A percentile compares a stretch with the other conserved stretches of the same genome.
Evolutionary conservation across 768 basidiomycete genomes (phyloP).

Genomic region (button mushroom (Agaricus bisporus)): DNA sequence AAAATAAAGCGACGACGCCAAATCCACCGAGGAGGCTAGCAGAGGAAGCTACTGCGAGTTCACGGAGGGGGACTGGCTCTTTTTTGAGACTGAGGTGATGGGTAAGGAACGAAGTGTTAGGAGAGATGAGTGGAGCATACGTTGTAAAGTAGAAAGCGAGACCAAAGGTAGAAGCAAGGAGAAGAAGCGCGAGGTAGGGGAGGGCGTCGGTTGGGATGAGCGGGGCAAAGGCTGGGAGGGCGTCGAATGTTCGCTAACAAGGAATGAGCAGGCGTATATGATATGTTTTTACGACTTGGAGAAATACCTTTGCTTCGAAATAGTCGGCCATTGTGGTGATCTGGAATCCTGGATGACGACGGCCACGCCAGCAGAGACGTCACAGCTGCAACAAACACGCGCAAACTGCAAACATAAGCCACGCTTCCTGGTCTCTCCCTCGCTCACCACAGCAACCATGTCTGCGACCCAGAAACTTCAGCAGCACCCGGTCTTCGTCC

Average conservation of each 20-base stretch:
- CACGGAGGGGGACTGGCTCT: conserved; percentile 53
- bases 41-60: conserved; percentile 60
- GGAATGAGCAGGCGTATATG: conserved; percentile 9
- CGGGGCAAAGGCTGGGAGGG: conserved; percentile 65
- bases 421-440: conserved; percentile 16
- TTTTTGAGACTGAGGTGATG: conserved; percentile 62
- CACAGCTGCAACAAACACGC: conserved; percentile 55
- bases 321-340: conserved; percentile 44
- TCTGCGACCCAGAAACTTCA: conserved; percentile 79
- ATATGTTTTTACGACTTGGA: background rate
- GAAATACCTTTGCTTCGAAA: conserved; percentile 42
- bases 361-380: conserved; percentile 20
- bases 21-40: conserved; percentile 83
- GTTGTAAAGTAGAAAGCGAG: conserved; percentile 90
- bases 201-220: conserved; percentile 60
- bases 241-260: conserved; percentile 34
- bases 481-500: conserved; percentile 81
- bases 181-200: conserved; percentile 68
- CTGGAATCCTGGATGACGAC: conserved; percentile 18
- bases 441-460: conserved; percentile 40
- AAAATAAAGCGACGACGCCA: conserved; percentile 87
- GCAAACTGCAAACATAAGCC: conserved; percentile 52
- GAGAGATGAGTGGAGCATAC: conserved; percentile 30
- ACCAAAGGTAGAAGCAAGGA: conserved; percentile 71
- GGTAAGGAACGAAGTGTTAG: conserved; percentile 4